A percentile compares a stretch with the other conserved stretches of the same genome.
Evolutionary conservation across 2,329 filamentous ascomycete genomes (phyloP).

Genomic region (Trichoderma guizhouense): DNA sequence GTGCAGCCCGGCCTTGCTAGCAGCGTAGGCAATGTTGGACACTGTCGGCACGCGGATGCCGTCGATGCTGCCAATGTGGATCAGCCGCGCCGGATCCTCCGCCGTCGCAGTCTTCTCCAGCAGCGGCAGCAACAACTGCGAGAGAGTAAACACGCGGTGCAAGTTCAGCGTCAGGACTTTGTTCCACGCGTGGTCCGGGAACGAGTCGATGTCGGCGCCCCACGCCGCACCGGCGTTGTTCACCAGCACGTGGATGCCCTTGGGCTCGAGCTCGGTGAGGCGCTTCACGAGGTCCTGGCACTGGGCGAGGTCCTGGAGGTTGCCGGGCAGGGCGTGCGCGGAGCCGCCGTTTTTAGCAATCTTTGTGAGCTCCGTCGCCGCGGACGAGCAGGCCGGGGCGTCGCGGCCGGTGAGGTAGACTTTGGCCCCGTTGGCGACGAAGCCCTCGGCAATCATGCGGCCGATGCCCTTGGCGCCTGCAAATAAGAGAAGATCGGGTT

Average conservation of each 20-base stretch:
- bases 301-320: constrained; percentile 59
- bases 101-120: constrained; percentile 47
- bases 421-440: constrained; percentile 59
- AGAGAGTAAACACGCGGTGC: constrained; percentile 65
- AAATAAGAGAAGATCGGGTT: background rate
- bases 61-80: constrained; percentile 65
- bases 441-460: constrained; percentile 65
- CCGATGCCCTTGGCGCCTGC: constrained; percentile 61
- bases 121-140: constrained; percentile 57
- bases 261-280: constrained; percentile 45
- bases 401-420: constrained; percentile 67
- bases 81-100: constrained; percentile 52
- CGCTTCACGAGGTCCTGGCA: constrained; percentile 52
- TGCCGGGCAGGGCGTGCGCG: constrained; percentile 57
- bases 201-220: constrained; percentile 58
- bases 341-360: constrained; percentile 41
- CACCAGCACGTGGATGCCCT: constrained; percentile 57
- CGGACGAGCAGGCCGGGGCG: constrained; percentile 52
- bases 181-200: constrained; percentile 57
- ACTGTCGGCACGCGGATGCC: constrained; percentile 57
- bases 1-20: constrained; percentile 62
- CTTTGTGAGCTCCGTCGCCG: constrained; percentile 55
- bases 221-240: constrained; percentile 66
- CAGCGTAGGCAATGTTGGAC: constrained; percentile 59
- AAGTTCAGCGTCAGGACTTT: constrained; percentile 63